Evolutionary conservation across 1,139 yeast genomes (phyloP), one percentile per base, ranked within the genome.

Genomic region (Pichia cactophila): DNA sequence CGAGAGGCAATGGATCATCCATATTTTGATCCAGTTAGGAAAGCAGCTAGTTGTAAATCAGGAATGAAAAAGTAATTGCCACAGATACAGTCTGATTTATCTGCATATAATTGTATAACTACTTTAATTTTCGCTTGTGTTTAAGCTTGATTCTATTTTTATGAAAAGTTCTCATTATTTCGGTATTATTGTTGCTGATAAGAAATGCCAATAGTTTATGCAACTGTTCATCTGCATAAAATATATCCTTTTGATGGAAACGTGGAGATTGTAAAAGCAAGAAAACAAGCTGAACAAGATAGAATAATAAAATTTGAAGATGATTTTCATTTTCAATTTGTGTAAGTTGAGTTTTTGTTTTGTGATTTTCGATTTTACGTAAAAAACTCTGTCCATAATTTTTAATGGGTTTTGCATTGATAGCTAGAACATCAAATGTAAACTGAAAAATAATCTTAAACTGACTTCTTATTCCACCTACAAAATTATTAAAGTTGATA

Each of bases 1-100:
- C 73, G 75, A 61, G 90, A 84, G 61, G 86, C 90, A 31, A 77
- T 83, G 80, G 73, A 65, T 28, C 89, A 83, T 69, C 73, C 76
- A 23, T 84, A 77, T 59, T 78, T 78, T 47, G 59, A 62, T 31
- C 58, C 58, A 3, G 59, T 65, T 26, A 57, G 67, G 49, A 54
- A 61, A 23, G 49, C 43, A 12, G 51, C 50, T 7, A 49, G 33
- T 14, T 23, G 40, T 2, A 44, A 40, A 28, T 35, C 31, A 4
- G 23, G 12, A 38, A 16, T 12, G 26, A 38, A 23, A 28, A 38
- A 38, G 17, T 38, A 14, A 10, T 38, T 11, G 14, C 4, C 5
- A 20, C 7, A 11, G 7, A 33, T 29, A 14, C n/a, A 12, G 5
- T 12, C 26, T 28, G 20, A 14, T 14, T 31, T 17, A 35, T 36